Conservation (phyloP, 2,329 filamentous ascomycete genomes). For the Pleurostoma richardsiae region DNA sequence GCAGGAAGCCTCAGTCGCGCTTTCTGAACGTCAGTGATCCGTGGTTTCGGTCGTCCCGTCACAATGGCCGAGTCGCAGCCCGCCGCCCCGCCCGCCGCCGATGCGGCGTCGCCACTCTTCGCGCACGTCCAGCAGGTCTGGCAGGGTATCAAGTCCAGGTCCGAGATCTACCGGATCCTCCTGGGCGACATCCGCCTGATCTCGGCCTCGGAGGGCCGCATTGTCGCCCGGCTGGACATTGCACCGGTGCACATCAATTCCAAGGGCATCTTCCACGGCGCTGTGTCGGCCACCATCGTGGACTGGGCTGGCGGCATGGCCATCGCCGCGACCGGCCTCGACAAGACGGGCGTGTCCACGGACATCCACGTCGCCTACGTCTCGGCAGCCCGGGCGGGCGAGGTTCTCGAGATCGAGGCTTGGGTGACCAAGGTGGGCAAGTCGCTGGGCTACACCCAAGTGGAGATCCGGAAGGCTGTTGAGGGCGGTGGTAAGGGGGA, state of each 20-base stretch:
- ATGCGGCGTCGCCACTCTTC: slow-evolving; percentile 2
- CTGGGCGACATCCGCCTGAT: slow-evolving; percentile 40
- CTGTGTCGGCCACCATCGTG: slow-evolving; percentile 64
- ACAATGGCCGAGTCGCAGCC: no score
- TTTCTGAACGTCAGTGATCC: no score
- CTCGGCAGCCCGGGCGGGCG: slow-evolving; percentile 56
- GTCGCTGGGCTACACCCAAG: slow-evolving; percentile 62
- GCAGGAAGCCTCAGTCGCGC: no score
- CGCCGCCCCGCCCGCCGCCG: no score
- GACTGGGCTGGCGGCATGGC: slow-evolving; percentile 72
- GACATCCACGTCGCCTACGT: slow-evolving; percentile 73
- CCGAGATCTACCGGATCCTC: slow-evolving; percentile 49
- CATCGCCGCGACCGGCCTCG: slow-evolving; percentile 58
- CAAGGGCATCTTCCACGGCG: slow-evolving; percentile 63
- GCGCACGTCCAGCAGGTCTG: slow-evolving; percentile 21
- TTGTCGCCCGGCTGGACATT: slow-evolving; percentile 43
- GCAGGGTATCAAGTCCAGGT: slow-evolving; percentile 34
- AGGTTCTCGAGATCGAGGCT: slow-evolving; percentile 64
- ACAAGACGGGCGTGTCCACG: slow-evolving; percentile 63
- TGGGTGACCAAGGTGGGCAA: slow-evolving; percentile 62
- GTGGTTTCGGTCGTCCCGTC: no score
- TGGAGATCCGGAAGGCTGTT: slow-evolving; percentile 56
- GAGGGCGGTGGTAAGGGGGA: slow-evolving; percentile 5
- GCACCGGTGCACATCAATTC: slow-evolving; percentile 60
- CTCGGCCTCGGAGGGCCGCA: slow-evolving; percentile 36